Evolutionary conservation across 2,329 filamentous ascomycete species (phyloP).

Genomic region (Tolypocladium sp.): DNA sequence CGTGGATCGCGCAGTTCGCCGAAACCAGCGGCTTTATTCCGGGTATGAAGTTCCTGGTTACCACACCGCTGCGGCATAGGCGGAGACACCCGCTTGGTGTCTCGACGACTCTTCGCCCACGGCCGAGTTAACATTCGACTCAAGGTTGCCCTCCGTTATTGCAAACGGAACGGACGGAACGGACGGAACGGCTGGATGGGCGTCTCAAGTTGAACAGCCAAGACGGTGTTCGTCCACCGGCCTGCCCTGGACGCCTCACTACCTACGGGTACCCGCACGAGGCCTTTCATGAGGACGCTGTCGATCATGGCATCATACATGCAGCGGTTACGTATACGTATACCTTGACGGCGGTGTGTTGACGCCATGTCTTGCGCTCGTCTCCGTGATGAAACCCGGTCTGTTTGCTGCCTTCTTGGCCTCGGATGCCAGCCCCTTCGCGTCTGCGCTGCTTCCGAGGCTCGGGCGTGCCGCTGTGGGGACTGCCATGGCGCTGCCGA

Average conservation of each 20-base stretch:
- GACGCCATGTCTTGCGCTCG: neutral
- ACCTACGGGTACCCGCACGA: too few relatives aligned
- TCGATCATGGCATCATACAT: neutral
- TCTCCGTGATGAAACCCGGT: neutral
- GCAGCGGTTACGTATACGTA: too few relatives aligned
- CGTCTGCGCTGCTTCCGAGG: neutral
- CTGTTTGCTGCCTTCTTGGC: neutral
- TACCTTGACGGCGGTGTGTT: neutral
- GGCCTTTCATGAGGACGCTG: too few relatives aligned
- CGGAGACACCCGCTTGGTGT: neutral
- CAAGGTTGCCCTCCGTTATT: neutral
- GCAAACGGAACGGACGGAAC: too few relatives aligned
- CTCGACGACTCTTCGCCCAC: neutral
- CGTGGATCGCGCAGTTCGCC: neutral
- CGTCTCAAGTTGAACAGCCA: neutral
- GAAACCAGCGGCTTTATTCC: neutral
- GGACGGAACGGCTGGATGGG: neutral
- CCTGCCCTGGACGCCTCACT: neutral
- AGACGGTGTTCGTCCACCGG: neutral
- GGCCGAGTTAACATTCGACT: neutral
- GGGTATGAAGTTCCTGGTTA: neutral
- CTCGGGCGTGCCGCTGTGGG: neutral
- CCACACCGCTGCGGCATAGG: neutral
- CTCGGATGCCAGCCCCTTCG: neutral
- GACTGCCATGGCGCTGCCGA: neutral